Evolutionary conservation across 108 stramenopile genomes (phyloP).

Genomic region (Aurantiochytrium sp.): DNA sequence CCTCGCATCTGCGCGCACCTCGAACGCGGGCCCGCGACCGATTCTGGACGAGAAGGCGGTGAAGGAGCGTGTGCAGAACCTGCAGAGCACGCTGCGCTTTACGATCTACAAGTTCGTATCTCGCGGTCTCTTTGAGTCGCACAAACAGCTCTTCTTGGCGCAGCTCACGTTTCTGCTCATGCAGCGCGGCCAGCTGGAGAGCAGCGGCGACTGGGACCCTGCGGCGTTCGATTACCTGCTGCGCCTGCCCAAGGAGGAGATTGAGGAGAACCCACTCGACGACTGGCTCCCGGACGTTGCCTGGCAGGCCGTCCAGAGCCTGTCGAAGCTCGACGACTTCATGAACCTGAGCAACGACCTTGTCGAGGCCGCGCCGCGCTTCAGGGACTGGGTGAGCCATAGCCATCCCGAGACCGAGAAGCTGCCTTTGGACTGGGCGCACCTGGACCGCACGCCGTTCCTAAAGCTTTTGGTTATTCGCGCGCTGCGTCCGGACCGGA

Average conservation of each 20-base stretch:
- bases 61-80: conserved; percentile 62
- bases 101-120: conserved; percentile 81
- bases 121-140: conserved; percentile 79
- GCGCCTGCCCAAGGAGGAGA: conserved; percentile 60
- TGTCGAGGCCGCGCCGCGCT: conserved; percentile 78
- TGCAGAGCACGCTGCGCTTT: conserved; percentile 72
- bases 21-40: background rate
- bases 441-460: conserved; percentile 74
- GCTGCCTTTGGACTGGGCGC: conserved; percentile 81
- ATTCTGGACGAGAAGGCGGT: conserved; percentile 53
- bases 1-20: too few relatives aligned
- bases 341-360: conserved; percentile 70
- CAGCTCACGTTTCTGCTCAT: conserved; percentile 81
- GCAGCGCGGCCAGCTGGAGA: conserved; percentile 74
- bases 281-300: conserved; percentile 71
- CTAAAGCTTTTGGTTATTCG: conserved; percentile 85
- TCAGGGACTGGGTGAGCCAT: conserved; percentile 81
- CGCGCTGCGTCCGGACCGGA: conserved; percentile 77
- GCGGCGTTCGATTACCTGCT: conserved; percentile 76
- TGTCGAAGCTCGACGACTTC: conserved; percentile 76
- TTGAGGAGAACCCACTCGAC: conserved; percentile 63
- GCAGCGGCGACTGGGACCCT: conserved; percentile 63
- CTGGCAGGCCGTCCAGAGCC: conserved; percentile 66
- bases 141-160: conserved; percentile 81
- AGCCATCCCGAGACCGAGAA: conserved; percentile 79